phyloP scores from a whole-genome alignment of 1,139 yeast genomes.

The Candida gigantensis region DNA sequence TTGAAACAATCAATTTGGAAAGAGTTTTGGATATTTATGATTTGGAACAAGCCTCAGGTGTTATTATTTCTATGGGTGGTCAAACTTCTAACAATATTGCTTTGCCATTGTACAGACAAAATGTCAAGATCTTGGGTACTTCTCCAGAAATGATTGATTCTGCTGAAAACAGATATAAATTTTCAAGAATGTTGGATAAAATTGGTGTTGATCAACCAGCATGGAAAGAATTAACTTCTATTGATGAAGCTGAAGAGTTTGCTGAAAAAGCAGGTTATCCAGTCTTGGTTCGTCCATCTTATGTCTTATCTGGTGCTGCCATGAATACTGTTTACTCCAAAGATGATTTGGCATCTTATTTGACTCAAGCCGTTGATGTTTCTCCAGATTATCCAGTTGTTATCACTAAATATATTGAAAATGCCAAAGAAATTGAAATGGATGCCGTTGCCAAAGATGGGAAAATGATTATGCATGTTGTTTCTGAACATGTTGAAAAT shows the following conservation, averaged over 20 bases:
- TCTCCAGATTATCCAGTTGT: conserved; percentile 97
- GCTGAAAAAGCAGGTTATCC: conserved; percentile 91
- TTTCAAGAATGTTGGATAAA: conserved; percentile 88
- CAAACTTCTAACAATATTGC: conserved; percentile 98
- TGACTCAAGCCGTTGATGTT: conserved; percentile 86
- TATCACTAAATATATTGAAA: conserved; percentile 90
- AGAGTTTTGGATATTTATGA: conserved; percentile 97
- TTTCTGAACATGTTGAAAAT: conserved; percentile 96
- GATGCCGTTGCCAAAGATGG: conserved; percentile 96
- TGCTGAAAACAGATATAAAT: conserved; percentile 98
- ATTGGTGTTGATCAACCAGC: conserved; percentile 94
- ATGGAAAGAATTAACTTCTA: conserved; percentile 92
- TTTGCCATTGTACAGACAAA: conserved; percentile 73
- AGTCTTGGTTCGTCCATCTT: conserved; percentile 95
- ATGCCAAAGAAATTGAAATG: conserved; percentile 95
- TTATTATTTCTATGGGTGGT: conserved; percentile 96
- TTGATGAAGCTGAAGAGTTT: conserved; percentile 81
- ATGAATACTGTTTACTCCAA: conserved; percentile 88
- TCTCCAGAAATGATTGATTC: conserved; percentile 92
- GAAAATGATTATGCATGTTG: conserved; percentile 86
- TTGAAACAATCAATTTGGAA: conserved; percentile 92
- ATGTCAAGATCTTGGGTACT: conserved; percentile 90
- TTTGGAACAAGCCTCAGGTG: conserved; percentile 84
- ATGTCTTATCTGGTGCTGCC: conserved; percentile 97
- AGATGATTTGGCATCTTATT: conserved; percentile 75